These are phyloP conservation scores for Pilobolus umbonatus DNA, from an alignment of 192 early-diverging fungal genomes.

Conservation along the genomic window DNA sequence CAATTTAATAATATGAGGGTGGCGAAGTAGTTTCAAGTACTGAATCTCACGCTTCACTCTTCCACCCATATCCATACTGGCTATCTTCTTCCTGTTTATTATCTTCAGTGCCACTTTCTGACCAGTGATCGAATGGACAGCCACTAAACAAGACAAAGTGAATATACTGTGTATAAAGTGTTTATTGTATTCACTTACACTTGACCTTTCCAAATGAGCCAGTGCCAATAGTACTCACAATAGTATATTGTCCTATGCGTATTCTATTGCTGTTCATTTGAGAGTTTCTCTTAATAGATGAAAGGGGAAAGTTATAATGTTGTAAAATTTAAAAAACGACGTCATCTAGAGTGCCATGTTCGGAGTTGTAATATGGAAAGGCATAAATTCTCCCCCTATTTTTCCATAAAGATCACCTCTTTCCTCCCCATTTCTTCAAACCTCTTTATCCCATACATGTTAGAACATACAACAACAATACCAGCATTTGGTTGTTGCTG, in stretches of 20 bases:
- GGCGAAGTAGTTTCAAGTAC: slow-evolving; percentile 88
- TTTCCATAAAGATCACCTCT: neutral
- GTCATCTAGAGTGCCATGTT: too few relatives aligned
- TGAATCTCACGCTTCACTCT: slow-evolving; percentile 97
- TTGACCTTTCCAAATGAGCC: slow-evolving; percentile 99
- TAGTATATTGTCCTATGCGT: slow-evolving; percentile 85
- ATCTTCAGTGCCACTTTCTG: slow-evolving; percentile 97
- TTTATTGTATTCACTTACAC: slow-evolving; percentile 50
- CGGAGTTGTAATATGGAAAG: neutral
- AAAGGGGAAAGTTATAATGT: slow-evolving; percentile 3
- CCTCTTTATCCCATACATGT: too few relatives aligned
- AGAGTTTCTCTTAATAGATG: neutral
- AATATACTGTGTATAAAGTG: neutral
- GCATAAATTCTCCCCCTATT: neutral
- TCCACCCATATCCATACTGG: slow-evolving; percentile 92
- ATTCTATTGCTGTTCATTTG: slow-evolving; percentile 18
- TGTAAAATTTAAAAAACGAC: neutral
- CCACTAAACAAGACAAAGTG: slow-evolving; percentile 62
- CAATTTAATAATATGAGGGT: slow-evolving; percentile 98
- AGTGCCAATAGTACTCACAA: slow-evolving; percentile 92
- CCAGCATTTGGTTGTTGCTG: slow-evolving; percentile 11
- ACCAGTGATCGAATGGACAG: slow-evolving; percentile 91
- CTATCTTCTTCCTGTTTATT: slow-evolving; percentile 88
- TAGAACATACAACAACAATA: too few relatives aligned
- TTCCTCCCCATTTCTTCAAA: neutral